Evolutionary conservation across 2,329 filamentous ascomycete species (phyloP).

Genomic region (Ophiostoma sp.): DNA sequence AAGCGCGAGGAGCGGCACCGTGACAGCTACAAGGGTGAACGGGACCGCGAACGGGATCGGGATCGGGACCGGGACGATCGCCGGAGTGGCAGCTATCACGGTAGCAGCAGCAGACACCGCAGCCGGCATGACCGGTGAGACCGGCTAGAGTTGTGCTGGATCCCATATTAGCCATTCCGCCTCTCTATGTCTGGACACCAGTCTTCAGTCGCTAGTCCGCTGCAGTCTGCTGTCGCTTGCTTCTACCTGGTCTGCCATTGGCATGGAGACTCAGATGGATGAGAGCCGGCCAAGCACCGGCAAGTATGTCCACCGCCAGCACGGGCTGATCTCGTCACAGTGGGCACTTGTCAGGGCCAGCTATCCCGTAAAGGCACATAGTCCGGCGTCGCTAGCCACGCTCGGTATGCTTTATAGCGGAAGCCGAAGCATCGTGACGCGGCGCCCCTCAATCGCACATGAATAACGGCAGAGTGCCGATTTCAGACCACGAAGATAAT

Average conservation of each 20-base stretch:
- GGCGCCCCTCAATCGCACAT: neutral
- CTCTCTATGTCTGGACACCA: neutral
- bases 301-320: too few species aligned
- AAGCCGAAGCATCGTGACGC: slow-evolving; percentile 9
- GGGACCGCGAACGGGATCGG: slow-evolving; percentile 15
- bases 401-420: slow-evolving; percentile 10
- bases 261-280: too few species aligned
- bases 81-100: slow-evolving; percentile 5
- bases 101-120: slow-evolving; percentile 19
- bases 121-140: slow-evolving; percentile 20
- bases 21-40: slow-evolving; percentile 21
- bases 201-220: neutral
- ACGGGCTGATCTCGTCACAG: too few species aligned
- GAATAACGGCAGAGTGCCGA: neutral
- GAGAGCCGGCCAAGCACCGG: too few species aligned
- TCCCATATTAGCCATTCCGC: neutral
- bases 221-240: too few species aligned
- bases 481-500: neutral
- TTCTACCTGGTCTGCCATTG: too few species aligned
- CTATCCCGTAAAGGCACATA: too few species aligned
- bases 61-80: slow-evolving; percentile 16
- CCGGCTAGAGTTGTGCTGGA: neutral
- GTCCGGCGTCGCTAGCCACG: too few species aligned
- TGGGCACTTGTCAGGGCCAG: too few species aligned
- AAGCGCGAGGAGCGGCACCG: slow-evolving; percentile 25